Percentiles rank a stretch among this genome's conserved stretches.
phyloP scores from a whole-genome alignment of 1,284 basidiomycete genomes.

The Fistulina hepatica region DNA sequence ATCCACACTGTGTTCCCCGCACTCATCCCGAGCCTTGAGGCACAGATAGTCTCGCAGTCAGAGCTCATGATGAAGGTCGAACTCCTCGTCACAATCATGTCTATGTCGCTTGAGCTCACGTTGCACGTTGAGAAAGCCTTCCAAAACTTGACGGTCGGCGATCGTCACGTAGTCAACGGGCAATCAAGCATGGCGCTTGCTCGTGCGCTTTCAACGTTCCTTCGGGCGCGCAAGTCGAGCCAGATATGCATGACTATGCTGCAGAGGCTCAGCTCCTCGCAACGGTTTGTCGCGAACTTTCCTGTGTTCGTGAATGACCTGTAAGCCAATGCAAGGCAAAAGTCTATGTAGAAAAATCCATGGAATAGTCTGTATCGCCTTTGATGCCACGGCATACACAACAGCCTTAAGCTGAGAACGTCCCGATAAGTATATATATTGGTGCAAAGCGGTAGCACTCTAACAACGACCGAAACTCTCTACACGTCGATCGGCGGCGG shows the following conservation, averaged over 20 bases:
- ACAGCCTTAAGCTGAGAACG: too few relatives aligned
- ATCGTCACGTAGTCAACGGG: slow-evolving; percentile 36
- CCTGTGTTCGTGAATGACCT: slow-evolving; percentile 49
- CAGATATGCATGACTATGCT: slow-evolving; percentile 41
- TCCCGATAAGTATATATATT: not conserved
- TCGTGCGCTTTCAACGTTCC: slow-evolving; percentile 44
- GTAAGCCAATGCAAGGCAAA: slow-evolving; percentile 6
- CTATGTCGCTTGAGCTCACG: slow-evolving; percentile 51
- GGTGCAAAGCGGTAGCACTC: too few relatives aligned
- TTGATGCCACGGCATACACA: too few relatives aligned
- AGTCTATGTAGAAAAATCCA: not conserved
- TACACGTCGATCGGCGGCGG: not conserved
- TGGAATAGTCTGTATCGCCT: too few relatives aligned
- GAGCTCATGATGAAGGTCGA: slow-evolving; percentile 30
- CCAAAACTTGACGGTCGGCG: slow-evolving; percentile 38
- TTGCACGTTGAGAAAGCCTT: slow-evolving; percentile 61
- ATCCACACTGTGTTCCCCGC: slow-evolving; percentile 51
- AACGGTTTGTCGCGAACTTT: slow-evolving; percentile 60
- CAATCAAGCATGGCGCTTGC: slow-evolving; percentile 53
- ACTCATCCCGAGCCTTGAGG: slow-evolving; percentile 46
- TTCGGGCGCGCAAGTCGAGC: slow-evolving; percentile 41
- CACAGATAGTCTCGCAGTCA: slow-evolving; percentile 8
- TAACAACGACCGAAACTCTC: not conserved
- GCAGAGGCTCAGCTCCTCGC: slow-evolving; percentile 48
- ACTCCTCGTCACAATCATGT: slow-evolving; percentile 47